Evolutionary conservation across 1,284 basidiomycete species (phyloP).

Genomic region (Salmacisia buchloeana): DNA sequence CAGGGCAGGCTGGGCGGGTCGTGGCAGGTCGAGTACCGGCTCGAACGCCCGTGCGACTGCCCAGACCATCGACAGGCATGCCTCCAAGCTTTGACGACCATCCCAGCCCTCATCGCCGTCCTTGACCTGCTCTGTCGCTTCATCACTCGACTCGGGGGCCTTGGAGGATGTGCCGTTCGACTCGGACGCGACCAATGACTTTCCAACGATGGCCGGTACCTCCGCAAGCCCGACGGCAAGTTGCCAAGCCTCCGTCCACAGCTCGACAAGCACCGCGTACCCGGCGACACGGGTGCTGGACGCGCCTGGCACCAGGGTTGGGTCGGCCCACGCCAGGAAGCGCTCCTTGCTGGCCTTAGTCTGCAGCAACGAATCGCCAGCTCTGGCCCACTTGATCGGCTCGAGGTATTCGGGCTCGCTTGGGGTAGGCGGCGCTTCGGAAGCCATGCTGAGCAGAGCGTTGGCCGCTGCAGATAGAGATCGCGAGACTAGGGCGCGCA

Average conservation of each 20-base stretch:
- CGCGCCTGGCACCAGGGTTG: not conserved
- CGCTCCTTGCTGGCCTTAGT: not conserved
- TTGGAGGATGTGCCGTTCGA: not conserved
- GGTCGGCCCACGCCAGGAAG: slow-evolving; percentile 2
- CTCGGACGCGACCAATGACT: not conserved
- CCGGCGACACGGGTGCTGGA: not conserved
- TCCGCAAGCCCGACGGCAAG: not conserved
- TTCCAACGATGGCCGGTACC: not conserved
- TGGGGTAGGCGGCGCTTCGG: not conserved
- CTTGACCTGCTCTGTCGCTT: slow-evolving; percentile 20
- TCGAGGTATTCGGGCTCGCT: slow-evolving; percentile 1
- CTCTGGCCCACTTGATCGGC: not conserved
- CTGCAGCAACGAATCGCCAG: not conserved
- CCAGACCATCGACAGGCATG: slow-evolving; percentile 38
- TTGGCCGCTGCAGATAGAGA: not conserved
- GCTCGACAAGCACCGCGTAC: not conserved
- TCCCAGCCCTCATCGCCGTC: slow-evolving; percentile 22
- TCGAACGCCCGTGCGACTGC: slow-evolving; percentile 22
- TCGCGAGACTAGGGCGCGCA: not conserved
- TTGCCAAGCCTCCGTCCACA: not conserved
- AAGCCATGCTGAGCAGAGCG: not conserved
- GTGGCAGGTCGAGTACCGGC: not conserved
- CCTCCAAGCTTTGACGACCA: slow-evolving; percentile 34
- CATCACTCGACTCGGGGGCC: not conserved
- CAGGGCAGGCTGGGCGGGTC: not conserved